Conservation (phyloP, 208 protist species). For the Trypanosoma vivax region DNA sequence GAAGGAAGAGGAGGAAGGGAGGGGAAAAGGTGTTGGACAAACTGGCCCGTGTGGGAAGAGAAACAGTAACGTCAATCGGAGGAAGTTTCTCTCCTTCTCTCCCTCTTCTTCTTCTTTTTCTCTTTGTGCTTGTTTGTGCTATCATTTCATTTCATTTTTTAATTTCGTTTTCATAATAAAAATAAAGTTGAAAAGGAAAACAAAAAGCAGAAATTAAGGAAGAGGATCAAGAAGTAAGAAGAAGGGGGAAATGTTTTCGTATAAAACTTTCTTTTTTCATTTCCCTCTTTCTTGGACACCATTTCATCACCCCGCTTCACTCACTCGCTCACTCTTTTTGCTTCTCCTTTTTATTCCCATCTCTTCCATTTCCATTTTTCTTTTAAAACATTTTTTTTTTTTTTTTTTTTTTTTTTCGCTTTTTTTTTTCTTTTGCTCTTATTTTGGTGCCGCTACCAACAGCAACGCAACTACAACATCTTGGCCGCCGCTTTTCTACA, state of each 20-base stretch:
- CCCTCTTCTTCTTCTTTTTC: conserved; percentile 6
- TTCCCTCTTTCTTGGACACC: neutral
- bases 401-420: conserved; percentile 7
- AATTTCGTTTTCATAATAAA: no score
- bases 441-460: neutral
- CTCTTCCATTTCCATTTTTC: neutral
- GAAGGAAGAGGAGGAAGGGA: no score
- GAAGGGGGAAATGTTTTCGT: neutral
- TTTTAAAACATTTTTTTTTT: conserved; percentile 3
- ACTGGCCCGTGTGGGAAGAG: no score
- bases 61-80: no score
- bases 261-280: neutral
- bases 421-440: conserved; percentile 5
- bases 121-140: conserved; percentile 8
- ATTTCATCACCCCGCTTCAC: neutral
- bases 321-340: neutral
- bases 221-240: no score
- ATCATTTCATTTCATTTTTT: no score
- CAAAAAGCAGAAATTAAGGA: no score
- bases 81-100: conserved; percentile 5
- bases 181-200: no score
- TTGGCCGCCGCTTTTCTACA: no score
- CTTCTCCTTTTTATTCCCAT: neutral
- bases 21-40: no score
- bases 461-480: no score